Base-by-base conservation (phyloP, 495 filamentous ascomycete genomes). In the Terfezia boudieri region DNA sequence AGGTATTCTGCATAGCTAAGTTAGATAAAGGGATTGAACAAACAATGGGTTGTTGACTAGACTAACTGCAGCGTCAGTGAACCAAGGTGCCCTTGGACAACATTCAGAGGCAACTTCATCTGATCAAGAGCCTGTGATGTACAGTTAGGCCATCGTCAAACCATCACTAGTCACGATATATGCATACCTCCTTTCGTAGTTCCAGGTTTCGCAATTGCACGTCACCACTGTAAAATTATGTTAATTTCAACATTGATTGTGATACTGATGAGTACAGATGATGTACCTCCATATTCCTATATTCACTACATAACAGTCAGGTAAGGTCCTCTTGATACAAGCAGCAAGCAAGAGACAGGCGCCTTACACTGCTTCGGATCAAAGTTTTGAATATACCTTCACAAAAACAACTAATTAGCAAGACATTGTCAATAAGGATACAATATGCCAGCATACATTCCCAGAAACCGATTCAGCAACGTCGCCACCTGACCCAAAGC, bases 391-490 rank as follows among this genome's bases (percentile, higher is more conserved):
- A 98, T 86, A 71, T 65, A 64, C 62, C 62, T 32, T 32, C 7
- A 7, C 2, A 32, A 20, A 20, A 20, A 32, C 26, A 32, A 5
- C 26, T 7, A 32, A 7, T 32, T 32, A 32, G 26, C 26, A 32
- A 32, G 1, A 32, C 26, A 2, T 32, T 32, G 26, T 32, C 26
- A 32, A 32, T 32, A 32, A 32, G 26, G 26, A 32, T 5, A 32
- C 26, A 32, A 32, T 32, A 7, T 20, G 20, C 20, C 26, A 32
- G 10, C 56, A 23, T 96, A 96, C 79, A 96, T 94, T 71, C 92
- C 92, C 78, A 98, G 70, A 70, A 96, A 94, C 69, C 92, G 84
- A 71, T 98, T 98, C 63, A 98, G 80, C 71, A 98, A 73, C 67
- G 86, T 92, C 59, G 90, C 86, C 58, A 65, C 63, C 62, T 64